A percentile compares a stretch with the other conserved stretches of the same genome.
These are phyloP conservation scores for Centrapalus pauciflorus DNA, from an alignment of 129 eudicot species.

Conservation along the genomic window DNA sequence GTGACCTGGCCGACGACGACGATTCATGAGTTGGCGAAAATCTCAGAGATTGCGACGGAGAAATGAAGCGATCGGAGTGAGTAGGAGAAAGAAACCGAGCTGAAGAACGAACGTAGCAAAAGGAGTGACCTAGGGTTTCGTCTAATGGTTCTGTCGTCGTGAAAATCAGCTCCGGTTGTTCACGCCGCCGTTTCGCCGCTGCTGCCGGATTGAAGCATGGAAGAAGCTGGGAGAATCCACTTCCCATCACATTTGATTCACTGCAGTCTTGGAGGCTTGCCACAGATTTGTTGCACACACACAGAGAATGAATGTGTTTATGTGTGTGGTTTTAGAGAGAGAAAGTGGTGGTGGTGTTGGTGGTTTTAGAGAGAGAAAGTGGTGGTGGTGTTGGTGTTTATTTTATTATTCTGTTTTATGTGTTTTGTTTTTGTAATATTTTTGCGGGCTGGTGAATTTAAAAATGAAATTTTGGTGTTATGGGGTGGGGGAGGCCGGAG, in stretches of 20 bases:
- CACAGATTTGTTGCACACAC: neutral
- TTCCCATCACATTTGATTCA: slow-evolving; percentile 80
- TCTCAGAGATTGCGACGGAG: slow-evolving; percentile 74
- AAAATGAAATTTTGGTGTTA: too few relatives aligned
- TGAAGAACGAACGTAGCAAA: slow-evolving; percentile 86
- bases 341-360: neutral
- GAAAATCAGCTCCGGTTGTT: slow-evolving; percentile 40
- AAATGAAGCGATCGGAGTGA: slow-evolving; percentile 79
- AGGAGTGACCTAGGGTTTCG: slow-evolving; percentile 97
- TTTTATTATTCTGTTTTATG: neutral
- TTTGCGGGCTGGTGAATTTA: slow-evolving; percentile 2
- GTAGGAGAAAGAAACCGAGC: slow-evolving; percentile 70
- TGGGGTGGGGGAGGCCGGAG: neutral
- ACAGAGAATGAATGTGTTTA: slow-evolving; percentile 5
- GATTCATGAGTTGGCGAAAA: slow-evolving; percentile 49
- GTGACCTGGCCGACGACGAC: slow-evolving; percentile 14
- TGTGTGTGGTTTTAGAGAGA: slow-evolving; percentile 17
- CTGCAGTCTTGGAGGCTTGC: neutral
- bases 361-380: slow-evolving; percentile 18
- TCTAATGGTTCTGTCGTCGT: slow-evolving; percentile 50
- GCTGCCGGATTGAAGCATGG: slow-evolving; percentile 70
- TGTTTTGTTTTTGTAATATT: slow-evolving; percentile 21
- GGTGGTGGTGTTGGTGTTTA: neutral
- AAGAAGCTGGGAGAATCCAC: slow-evolving; percentile 69
- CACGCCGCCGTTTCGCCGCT: slow-evolving; percentile 23